phyloP scores from a whole-genome alignment of 2,329 filamentous ascomycete species.

The Orbilia ellipsospora region DNA sequence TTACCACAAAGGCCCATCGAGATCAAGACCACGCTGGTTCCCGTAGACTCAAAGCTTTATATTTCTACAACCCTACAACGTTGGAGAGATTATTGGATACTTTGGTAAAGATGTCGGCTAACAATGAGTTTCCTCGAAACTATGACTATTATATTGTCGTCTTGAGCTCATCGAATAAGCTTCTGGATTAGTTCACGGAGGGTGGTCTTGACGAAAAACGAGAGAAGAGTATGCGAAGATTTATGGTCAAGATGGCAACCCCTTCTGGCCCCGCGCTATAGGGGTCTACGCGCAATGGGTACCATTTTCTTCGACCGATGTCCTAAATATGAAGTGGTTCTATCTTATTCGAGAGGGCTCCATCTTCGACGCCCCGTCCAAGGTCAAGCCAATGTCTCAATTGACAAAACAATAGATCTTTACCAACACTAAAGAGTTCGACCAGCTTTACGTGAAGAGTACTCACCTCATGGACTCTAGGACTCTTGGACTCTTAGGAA shows the following conservation, averaged over 20 bases:
- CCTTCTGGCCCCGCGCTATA: conserved; percentile 63
- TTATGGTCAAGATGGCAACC: conserved; percentile 59
- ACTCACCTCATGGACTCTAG: conserved; percentile 65
- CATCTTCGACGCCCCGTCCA: conserved; percentile 59
- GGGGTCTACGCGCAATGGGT: conserved; percentile 67
- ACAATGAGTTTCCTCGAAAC: conserved; percentile 64
- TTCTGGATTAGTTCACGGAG: conserved; percentile 62
- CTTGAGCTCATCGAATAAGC: conserved; percentile 63
- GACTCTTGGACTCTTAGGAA: conserved; percentile 62
- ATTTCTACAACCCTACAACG: conserved; percentile 63
- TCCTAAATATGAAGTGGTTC: conserved; percentile 63
- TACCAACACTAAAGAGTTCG: conserved; percentile 65
- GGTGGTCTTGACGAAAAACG: conserved; percentile 62
- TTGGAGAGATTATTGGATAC: conserved; percentile 63
- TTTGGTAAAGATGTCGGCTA: conserved; percentile 65
- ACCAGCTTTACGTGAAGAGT: conserved; percentile 66
- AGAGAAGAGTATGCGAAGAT: conserved; percentile 57
- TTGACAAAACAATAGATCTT: conserved; percentile 66
- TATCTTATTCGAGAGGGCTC: conserved; percentile 61
- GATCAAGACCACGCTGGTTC: conserved; percentile 64
- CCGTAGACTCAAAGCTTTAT: conserved; percentile 64
- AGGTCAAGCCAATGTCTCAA: conserved; percentile 64
- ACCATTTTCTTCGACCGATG: conserved; percentile 62
- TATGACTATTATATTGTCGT: conserved; percentile 67
- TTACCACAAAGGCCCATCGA: conserved; percentile 62